Evolutionary conservation across 495 filamentous ascomycete genomes (phyloP).

Genomic region (Penicillium daleae): DNA sequence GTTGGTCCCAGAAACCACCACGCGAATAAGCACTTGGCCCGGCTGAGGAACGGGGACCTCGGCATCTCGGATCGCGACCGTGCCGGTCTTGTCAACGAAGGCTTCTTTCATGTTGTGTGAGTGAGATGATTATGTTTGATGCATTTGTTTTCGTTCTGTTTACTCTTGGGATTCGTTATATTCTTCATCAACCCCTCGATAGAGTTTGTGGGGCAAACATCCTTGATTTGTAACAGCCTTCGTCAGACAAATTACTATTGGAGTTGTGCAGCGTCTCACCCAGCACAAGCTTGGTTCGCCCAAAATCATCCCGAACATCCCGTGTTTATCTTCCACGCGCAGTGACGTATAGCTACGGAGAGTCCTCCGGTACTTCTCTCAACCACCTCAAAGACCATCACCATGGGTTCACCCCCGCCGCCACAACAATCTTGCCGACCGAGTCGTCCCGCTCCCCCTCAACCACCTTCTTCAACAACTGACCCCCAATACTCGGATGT

Average conservation of each 20-base stretch:
- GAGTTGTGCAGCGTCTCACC: background rate
- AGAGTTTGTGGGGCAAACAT: background rate
- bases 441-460: conserved; percentile 43
- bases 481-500: conserved; percentile 40
- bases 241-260: background rate
- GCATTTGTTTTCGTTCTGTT: too few species aligned
- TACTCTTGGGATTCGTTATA: background rate
- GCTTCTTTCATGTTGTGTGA: conserved; percentile 65
- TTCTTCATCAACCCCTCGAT: background rate
- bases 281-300: background rate
- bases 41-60: conserved; percentile 63
- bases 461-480: conserved; percentile 36
- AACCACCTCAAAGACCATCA: background rate
- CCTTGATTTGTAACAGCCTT: background rate
- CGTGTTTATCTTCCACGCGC: background rate
- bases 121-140: background rate
- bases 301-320: background rate
- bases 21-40: conserved; percentile 71
- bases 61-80: conserved; percentile 65
- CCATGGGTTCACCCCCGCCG: conserved; percentile 10
- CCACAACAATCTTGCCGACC: conserved; percentile 39
- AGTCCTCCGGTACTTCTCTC: background rate
- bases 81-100: conserved; percentile 52
- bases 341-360: background rate
- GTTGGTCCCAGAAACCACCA: conserved; percentile 70